Percentiles rank a stretch among this genome's conserved stretches.
Evolutionary conservation across 768 basidiomycete genomes (phyloP).

Genomic region (Scleroderma bovista): DNA sequence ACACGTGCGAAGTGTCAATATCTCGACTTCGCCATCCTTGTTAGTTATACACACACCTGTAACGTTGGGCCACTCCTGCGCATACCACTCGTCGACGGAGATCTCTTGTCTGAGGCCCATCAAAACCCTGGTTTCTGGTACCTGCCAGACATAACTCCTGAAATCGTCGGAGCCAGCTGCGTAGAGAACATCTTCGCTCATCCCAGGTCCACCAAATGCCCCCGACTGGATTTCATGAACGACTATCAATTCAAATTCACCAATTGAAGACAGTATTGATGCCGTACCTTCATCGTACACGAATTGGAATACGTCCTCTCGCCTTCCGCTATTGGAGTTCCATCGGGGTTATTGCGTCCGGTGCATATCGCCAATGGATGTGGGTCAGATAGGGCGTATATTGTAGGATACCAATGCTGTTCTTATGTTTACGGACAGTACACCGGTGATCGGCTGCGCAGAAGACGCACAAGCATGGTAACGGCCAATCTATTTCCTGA

Average conservation of each 20-base stretch:
- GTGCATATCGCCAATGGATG: conserved; percentile 67
- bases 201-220: conserved; percentile 60
- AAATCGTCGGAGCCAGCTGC: conserved; percentile 83
- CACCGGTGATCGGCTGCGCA: not conserved
- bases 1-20: conserved; percentile 5
- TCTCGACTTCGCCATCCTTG: conserved; percentile 7
- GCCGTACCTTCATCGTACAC: conserved; percentile 72
- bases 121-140: conserved; percentile 49
- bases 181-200: conserved; percentile 54
- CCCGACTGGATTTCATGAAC: conserved; percentile 49
- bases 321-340: conserved; percentile 39
- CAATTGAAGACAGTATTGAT: not conserved
- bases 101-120: conserved; percentile 42
- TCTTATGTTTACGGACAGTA: conserved; percentile 1
- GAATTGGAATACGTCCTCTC: conserved; percentile 61
- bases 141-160: conserved; percentile 70
- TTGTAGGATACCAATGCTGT: conserved; percentile 65
- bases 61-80: conserved; percentile 24
- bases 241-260: not conserved
- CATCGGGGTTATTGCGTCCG: conserved; percentile 51
- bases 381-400: conserved; percentile 63
- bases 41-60: conserved; percentile 33
- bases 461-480: conserved; percentile 53
- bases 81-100: conserved; percentile 41
- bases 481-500: conserved; percentile 60